Base-by-base conservation (phyloP, 2,329 filamentous ascomycete species). In the Lasiodiplodia gonubiensis region DNA sequence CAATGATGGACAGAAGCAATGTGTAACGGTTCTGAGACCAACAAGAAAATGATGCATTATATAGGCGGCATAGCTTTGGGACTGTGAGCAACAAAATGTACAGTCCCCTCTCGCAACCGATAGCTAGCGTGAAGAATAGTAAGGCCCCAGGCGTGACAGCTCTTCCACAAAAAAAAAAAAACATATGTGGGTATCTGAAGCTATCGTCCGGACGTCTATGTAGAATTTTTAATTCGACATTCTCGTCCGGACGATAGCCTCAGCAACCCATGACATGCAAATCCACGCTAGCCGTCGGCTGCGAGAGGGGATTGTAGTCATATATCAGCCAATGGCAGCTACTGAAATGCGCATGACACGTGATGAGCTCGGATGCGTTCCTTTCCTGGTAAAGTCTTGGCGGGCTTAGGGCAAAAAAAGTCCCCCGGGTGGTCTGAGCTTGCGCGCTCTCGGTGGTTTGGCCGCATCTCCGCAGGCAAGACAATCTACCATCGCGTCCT, bases 341-440 rank as follows among this genome's bases (percentile, higher is more conserved):
- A 1, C 30, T 37, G 21, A 54, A 35, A 23, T 64, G 21, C 11
- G 21, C 35, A 35, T 42, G 37, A 23, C 61, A 53, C 61, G 61
- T 64, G 61, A 54, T 54, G 21, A 3, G 27, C 42, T 25, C 30
- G 46, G 21, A 49, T 46, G 0, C 8, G 18, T 27, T 27, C 6
- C 37, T 37, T 37, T 2, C 21, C 10, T 46, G 23, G n/a, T 21
- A 18, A 64, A 52, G 37, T 30, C 54, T 59, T 46, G 33, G 35
- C 60, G 42, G 25, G n/a, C 18, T 30, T 55, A 42, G 54, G 53
- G 52, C 65, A 35, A 54, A 67, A 67, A 67, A 67, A 67, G 65
- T 67, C 48, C 46, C 55, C 65, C 53, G 64, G 39, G 21, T 35
- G 59, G 59, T 51, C 59, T 63, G 59, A 63, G 59, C 57, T 61